Evolutionary conservation across 2,329 filamentous ascomycete genomes (phyloP), one percentile per base, ranked within the genome.

Genomic region (Bertia moriformis): DNA sequence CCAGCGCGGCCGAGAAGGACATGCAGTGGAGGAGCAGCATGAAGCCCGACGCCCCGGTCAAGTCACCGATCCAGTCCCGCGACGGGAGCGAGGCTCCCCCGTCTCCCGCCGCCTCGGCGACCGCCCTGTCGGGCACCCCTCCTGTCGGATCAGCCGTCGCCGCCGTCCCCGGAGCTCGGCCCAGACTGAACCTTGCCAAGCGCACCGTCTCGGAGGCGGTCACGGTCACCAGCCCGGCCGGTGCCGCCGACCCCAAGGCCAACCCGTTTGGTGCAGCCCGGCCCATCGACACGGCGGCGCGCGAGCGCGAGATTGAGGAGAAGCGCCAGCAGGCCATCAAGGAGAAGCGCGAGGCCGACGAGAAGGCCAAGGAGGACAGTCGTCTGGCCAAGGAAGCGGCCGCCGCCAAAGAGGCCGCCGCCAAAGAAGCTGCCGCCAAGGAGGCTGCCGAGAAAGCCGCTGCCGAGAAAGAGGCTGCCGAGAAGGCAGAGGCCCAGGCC

Each of bases 181-280:
- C 91, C 20, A 86, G 73, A 54, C 63, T 98, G 52, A 91, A 96
- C 58, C 73, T 98, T 18, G 65, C 78, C 46, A 96, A 96, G 72
- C 78, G 91, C 48, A 95, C 88, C 3, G 84, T 95, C 12, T 80
- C 88, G 1, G 88, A 93, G 51, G 69, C 66, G 3, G 54, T 65
- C 3, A 71, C 73, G 44, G 52, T 61, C 7, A 46, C 62, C 22
- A 63, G 71, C 3, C 56, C 77, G 18, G 66, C 76, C 40, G 54
- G 60, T n/a, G 50, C 64, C 14, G 55, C 62, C 19, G 82, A 91
- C 51, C 66, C 83, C 32, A 96, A 95, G 67, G 73, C 87, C 18
- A 96, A 82, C 59, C 87, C 87, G 30, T 98, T 98, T 56, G 91
- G 91, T 51, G 88, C 83, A 44, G 91, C 91, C 41, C 79, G 83